Percentiles rank a stretch among this genome's conserved stretches.
phyloP scores from a whole-genome alignment of 2,329 filamentous ascomycete species.

The Monosporascus sp. region DNA sequence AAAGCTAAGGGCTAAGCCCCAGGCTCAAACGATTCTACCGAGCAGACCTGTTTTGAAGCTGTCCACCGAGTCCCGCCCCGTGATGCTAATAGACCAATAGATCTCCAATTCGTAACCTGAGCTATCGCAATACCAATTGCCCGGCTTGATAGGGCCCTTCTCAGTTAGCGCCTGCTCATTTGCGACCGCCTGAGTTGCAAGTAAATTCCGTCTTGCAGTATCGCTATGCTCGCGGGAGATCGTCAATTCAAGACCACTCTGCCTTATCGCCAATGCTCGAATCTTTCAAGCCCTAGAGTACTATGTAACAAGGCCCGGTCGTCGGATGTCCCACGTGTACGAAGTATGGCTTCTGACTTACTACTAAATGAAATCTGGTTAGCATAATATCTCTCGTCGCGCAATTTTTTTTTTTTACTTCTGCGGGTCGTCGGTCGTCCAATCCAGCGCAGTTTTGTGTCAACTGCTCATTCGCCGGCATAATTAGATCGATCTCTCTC shows the following conservation, averaged over 20 bases:
- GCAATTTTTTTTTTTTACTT: slow-evolving; percentile 12
- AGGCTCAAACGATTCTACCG: background rate
- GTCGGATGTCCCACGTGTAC: background rate
- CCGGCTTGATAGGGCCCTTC: background rate
- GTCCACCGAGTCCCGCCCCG: background rate
- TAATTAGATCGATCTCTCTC: slow-evolving; percentile 23
- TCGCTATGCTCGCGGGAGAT: background rate
- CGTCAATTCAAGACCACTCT: background rate
- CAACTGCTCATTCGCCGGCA: slow-evolving; percentile 25
- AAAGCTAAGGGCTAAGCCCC: background rate
- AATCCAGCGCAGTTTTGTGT: slow-evolving; percentile 25
- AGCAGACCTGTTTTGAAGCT: background rate
- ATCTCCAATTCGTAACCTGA: background rate
- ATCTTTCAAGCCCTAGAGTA: background rate
- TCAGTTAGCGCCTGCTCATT: background rate
- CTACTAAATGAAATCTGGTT: background rate
- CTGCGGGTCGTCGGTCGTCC: slow-evolving; percentile 25
- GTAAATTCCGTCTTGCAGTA: too few species aligned
- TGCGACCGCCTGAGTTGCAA: background rate
- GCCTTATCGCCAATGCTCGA: background rate
- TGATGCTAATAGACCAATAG: background rate
- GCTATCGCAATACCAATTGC: background rate
- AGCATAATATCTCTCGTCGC: background rate
- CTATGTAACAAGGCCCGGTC: background rate
- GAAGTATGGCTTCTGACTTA: background rate